Base-by-base conservation (phyloP, 2,329 filamentous ascomycete genomes). In the Hymenoscyphus infarciens region DNA sequence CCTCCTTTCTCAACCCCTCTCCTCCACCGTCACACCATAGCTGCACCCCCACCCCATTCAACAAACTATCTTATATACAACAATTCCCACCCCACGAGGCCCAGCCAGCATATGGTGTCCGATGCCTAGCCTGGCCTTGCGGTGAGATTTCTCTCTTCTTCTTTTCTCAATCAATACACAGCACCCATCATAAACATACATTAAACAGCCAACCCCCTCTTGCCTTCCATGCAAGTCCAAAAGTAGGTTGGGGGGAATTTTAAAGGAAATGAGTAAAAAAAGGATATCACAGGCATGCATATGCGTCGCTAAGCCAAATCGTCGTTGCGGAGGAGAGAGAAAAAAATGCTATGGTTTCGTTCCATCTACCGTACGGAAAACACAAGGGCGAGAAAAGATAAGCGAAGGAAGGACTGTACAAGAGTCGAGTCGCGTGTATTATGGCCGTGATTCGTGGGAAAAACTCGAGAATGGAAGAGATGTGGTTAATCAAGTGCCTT, bases 401-500 rank as follows among this genome's bases (percentile, higher is more conserved):
- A 11, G 33, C 8, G 49, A 58, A 59, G 57, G 16, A 53, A 25
- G 56, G n/a, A 42, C 56, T 67, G 60, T 66, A 66, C 63, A 66
- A 35, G 1, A 35, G 42, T 64, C 64, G 61, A 57, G 39, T 15
- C 64, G 61, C 55, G 39, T 15, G 35, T 60, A 7, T 16, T 45
- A 27, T 49, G 31, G 29, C 19, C 56, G 22, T 49, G 25, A 52
- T 35, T 49, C 42, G 19, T 58, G 22, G 27, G 13, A 19, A 33
- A 13, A 27, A 22, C 45, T 29, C 19, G 15, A 25, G 42, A 16
- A 49, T 29, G 11, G 31, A 16, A 15, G 54, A 53, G 6, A 45
- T 15, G 53, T 15, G 38, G 52, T 63, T 61, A 68, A 54, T 69
- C 82, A 59, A 86, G 78, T 53, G 82, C 82, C 70, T 81, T 83